Evolutionary conservation across 2,329 filamentous ascomycete species (phyloP).

Genomic region (Verticillium dahliae): DNA sequence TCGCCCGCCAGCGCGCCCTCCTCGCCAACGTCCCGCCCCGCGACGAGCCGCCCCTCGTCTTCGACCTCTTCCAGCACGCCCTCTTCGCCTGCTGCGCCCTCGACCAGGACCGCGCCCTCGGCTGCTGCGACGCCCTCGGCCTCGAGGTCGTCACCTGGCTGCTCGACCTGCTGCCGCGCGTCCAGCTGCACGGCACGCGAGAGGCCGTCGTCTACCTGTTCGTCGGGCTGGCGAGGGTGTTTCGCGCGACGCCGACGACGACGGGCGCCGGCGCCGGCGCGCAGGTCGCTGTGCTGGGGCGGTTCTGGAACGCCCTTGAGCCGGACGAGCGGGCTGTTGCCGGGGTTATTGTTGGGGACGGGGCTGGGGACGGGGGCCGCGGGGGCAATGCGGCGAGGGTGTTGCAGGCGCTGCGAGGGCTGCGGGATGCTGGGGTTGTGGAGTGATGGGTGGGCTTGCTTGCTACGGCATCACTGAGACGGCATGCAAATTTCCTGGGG

Average conservation of each 20-base stretch:
- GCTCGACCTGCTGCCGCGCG: constrained; percentile 13
- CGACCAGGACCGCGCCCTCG: constrained; percentile 17
- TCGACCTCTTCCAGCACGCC: constrained; percentile 8
- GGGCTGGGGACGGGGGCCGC: neutral
- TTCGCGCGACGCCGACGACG: constrained; percentile 1
- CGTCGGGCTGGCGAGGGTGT: constrained; percentile 7
- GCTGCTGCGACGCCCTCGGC: constrained; percentile 18
- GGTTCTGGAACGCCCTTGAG: constrained; percentile 9
- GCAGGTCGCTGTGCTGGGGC: constrained; percentile 6
- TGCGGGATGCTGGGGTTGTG: neutral
- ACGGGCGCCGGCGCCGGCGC: neutral
- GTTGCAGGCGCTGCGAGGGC: neutral
- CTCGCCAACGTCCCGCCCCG: constrained; percentile 3
- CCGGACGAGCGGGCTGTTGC: neutral
- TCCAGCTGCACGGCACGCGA: constrained; percentile 4
- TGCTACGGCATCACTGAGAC: no score
- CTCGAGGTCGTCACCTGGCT: constrained; percentile 16
- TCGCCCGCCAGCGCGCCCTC: constrained; percentile 5
- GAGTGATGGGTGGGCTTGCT: neutral
- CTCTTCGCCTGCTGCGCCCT: constrained; percentile 20
- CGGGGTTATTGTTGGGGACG: neutral
- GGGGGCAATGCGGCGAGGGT: neutral
- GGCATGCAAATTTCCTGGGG: no score
- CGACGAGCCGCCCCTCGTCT: constrained; percentile 1
- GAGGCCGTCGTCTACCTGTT: constrained; percentile 6